Evolutionary conservation across 2,329 filamentous ascomycete species (phyloP), one percentile per base, ranked within the genome.

Genomic region (Byssochlamys sp.): DNA sequence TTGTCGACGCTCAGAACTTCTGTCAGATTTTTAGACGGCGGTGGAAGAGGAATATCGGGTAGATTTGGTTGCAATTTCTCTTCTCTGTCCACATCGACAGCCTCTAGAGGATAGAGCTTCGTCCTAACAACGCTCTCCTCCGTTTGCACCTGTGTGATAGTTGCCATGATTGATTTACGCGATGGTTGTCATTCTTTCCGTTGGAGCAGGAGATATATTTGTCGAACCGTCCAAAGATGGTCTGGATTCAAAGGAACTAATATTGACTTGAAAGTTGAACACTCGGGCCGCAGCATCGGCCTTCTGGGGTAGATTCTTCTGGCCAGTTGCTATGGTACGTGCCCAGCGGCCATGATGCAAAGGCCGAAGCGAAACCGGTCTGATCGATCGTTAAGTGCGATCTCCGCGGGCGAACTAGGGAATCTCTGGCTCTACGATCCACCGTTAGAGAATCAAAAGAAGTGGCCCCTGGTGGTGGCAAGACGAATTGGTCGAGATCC

Each of bases 1-100:
- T 88, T 78, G 69, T 96, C 91, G 66, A 89, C 75, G n/a, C 84
- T 78, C 4, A 95, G 78, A 11, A 94, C 82, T 49, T 80, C 75
- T 53, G 81, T 84, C 3, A 83, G 78, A 53, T 71, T 69, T 48
- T 71, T 80, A 4, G 84, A 80, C 25, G 78, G 79, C 9, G 89
- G 90, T 11, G 90, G 89, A 3, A 95, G 77, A 25, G 89, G 81
- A 58, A 90, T 84, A 51, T 77, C 70, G 6, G 63, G 55, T 28
- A 66, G 62, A 55, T 62, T 61, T 24, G 64, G 61, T 12, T 57
- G 61, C 51, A 63, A 55, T 2, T 66, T 56, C 50, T 68, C 61
- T 54, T 70, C 62, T n/a, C 68, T 56, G 33, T 57, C 65, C 54
- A 71, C 62, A 25, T 61, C 61, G 33, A 51, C 31, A 33, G 63